phyloP scores from a whole-genome alignment of 2,329 filamentous ascomycete species.

The Pseudogymnoascus sp. region DNA sequence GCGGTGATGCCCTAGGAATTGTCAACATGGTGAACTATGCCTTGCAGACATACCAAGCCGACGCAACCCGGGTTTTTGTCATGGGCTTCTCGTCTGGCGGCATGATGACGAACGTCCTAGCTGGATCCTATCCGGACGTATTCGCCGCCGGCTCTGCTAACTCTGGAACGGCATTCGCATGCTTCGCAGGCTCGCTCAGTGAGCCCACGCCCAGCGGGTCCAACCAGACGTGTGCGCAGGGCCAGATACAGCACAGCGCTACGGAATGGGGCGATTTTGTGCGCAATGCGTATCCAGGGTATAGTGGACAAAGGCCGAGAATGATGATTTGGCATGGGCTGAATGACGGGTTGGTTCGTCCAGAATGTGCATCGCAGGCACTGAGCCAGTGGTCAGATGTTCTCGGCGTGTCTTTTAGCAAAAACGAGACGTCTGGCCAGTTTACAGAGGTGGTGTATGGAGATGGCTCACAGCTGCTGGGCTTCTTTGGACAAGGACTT shows the following conservation, averaged over 20 bases:
- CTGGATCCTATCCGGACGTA: conserved; percentile 36
- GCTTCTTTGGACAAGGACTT: conserved; percentile 25
- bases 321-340: conserved; percentile 32
- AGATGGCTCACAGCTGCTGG: conserved; percentile 26
- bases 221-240: conserved; percentile 42
- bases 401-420: conserved; percentile 27
- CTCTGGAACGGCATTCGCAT: conserved; percentile 27
- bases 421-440: conserved; percentile 20
- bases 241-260: conserved; percentile 18
- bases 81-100: conserved; percentile 35
- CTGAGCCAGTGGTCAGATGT: conserved; percentile 40
- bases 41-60: conserved; percentile 39
- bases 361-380: conserved; percentile 32
- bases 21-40: conserved; percentile 49
- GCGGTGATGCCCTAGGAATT: conserved; percentile 45
- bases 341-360: conserved; percentile 29
- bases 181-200: conserved; percentile 32
- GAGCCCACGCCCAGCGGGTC: conserved; percentile 35
- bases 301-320: conserved; percentile 30
- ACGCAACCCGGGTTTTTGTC: conserved; percentile 39
- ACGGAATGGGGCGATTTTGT: conserved; percentile 41
- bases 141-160: conserved; percentile 35
- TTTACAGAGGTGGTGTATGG: conserved; percentile 28
- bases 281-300: conserved; percentile 28
- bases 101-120: conserved; percentile 41